phyloP scores from a whole-genome alignment of 2,329 filamentous ascomycete species.

The Diplocarpon mali region DNA sequence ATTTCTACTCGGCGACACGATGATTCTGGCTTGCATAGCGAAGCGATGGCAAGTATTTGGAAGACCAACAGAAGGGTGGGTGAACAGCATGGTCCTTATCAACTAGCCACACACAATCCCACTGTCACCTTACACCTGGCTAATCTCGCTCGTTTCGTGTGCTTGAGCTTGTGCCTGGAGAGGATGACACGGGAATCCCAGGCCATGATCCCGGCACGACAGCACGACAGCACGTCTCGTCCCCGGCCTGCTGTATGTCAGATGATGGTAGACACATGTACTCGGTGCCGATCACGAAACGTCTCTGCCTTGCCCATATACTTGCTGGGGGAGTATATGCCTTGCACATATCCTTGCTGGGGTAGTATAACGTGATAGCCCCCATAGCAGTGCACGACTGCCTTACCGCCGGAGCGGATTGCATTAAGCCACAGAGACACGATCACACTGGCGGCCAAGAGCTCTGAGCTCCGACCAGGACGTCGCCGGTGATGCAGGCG shows the following conservation, averaged over 20 bases:
- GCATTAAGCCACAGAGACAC: constrained; percentile 2
- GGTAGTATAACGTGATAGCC: constrained; percentile 4
- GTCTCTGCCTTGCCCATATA: neutral
- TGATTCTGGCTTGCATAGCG: neutral
- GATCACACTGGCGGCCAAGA: constrained; percentile 1
- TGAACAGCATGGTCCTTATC: neutral
- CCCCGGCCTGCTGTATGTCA: constrained; percentile 5
- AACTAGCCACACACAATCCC: neutral
- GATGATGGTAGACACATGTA: constrained; percentile 11
- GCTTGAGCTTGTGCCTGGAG: constrained; percentile 2
- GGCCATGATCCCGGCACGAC: constrained; percentile 1
- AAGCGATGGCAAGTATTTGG: neutral
- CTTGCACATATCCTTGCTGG: neutral
- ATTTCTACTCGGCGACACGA: neutral
- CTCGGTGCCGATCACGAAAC: neutral
- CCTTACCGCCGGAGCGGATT: constrained; percentile 1
- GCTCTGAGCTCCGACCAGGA: neutral
- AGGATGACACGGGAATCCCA: constrained; percentile 4
- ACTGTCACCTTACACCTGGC: neutral
- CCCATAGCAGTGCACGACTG: neutral
- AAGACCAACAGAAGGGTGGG: neutral
- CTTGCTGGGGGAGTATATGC: neutral
- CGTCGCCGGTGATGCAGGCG: neutral
- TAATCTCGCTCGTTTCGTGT: neutral
- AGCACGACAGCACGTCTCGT: constrained; percentile 4